phyloP scores from a whole-genome alignment of 1,139 yeast species.

The Hemisphaericaspora subhashii region DNA sequence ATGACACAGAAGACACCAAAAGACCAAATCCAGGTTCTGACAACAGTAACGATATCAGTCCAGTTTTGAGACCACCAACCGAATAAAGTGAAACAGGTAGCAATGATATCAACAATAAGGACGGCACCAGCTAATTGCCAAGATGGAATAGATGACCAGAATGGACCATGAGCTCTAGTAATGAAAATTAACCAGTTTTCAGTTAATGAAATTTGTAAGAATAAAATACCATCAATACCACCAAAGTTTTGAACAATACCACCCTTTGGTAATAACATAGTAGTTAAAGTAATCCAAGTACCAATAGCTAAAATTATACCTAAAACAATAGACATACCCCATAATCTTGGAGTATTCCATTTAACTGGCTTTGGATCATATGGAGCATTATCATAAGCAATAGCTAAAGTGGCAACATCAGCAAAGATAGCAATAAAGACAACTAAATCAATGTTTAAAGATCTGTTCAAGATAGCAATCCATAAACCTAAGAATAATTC shows the following conservation, averaged over 20 bases:
- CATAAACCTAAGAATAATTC: constrained; percentile 90
- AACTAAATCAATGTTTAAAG: constrained; percentile 81
- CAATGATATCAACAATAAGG: constrained; percentile 80
- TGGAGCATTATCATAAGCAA: constrained; percentile 98
- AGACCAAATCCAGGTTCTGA: constrained; percentile 92
- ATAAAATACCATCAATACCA: constrained; percentile 86
- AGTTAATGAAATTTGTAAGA: constrained; percentile 89
- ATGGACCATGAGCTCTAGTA: constrained; percentile 94
- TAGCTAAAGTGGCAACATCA: constrained; percentile 92
- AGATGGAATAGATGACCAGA: constrained; percentile 90
- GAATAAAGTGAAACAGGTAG: constrained; percentile 88
- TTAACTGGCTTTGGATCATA: constrained; percentile 95
- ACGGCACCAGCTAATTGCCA: constrained; percentile 97
- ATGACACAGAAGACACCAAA: constrained; percentile 94
- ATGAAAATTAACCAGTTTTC: constrained; percentile 96
- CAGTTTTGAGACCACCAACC: constrained; percentile 99
- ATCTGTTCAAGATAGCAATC: constrained; percentile 87
- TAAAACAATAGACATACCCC: constrained; percentile 91
- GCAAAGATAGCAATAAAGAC: constrained; percentile 95
- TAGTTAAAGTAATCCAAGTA: constrained; percentile 89
- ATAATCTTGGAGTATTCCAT: constrained; percentile 97
- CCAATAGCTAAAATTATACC: constrained; percentile 84
- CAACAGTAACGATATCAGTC: constrained; percentile 94
- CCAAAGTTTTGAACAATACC: constrained; percentile 93
- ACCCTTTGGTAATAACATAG: constrained; percentile 76